These are phyloP conservation scores for Furcasterigmium furcatum DNA, from an alignment of 2,329 filamentous ascomycete species.

Conservation along the genomic window DNA sequence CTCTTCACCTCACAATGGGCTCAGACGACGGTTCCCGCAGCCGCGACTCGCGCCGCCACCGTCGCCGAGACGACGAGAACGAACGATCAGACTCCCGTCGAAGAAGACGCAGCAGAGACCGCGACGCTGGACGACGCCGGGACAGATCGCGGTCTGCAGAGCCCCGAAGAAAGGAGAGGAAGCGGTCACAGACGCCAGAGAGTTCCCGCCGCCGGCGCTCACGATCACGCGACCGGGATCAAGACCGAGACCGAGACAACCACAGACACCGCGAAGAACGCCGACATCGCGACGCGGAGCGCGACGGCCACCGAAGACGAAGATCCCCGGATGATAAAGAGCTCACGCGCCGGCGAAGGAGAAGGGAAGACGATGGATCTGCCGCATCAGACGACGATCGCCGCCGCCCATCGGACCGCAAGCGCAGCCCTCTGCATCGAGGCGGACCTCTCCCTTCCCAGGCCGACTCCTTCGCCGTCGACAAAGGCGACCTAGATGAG, in stretches of 20 bases:
- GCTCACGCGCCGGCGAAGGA: slow-evolving; percentile 16
- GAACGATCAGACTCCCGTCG: slow-evolving; percentile 5
- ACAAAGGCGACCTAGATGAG: slow-evolving; percentile 36
- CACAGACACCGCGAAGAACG: no score
- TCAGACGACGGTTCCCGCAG: slow-evolving; percentile 8
- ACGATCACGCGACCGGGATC: slow-evolving; percentile 13
- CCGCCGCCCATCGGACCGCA: slow-evolving; percentile 17
- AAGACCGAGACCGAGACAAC: slow-evolving; percentile 7
- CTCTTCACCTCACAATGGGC: slow-evolving; percentile 3
- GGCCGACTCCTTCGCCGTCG: slow-evolving; percentile 55
- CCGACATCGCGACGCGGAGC: slow-evolving; percentile 15
- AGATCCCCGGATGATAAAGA: slow-evolving; percentile 28
- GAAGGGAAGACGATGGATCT: slow-evolving; percentile 2
- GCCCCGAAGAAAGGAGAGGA: slow-evolving; percentile 3
- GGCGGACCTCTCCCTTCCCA: slow-evolving; percentile 58
- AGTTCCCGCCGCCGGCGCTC: slow-evolving; percentile 4
- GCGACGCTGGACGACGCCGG: slow-evolving; percentile 4
- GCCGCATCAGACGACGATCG: slow-evolving; percentile 11
- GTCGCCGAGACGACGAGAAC: slow-evolving; percentile 2
- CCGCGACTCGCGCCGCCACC: slow-evolving; percentile 6
- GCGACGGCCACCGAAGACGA: slow-evolving; percentile 22
- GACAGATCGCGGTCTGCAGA: slow-evolving; percentile 7
- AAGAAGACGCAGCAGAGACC: slow-evolving; percentile 8
- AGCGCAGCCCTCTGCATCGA: slow-evolving; percentile 19
- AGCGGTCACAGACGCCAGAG: slow-evolving; percentile 10